Evolutionary conservation across 2,329 filamentous ascomycete genomes (phyloP).

Genomic region (Diplodia seriata): DNA sequence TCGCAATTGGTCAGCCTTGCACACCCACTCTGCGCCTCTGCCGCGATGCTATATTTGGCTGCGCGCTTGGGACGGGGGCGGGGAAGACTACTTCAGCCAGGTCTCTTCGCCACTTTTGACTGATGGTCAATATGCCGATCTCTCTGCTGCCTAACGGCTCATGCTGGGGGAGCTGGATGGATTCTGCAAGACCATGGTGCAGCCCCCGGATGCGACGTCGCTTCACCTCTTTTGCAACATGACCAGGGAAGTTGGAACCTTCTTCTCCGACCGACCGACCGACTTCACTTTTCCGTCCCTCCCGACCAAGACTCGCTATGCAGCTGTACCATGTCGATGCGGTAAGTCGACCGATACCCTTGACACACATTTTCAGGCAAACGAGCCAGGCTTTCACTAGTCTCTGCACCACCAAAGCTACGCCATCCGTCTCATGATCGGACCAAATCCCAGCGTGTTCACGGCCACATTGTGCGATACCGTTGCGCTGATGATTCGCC

Average conservation of each 20-base stretch:
- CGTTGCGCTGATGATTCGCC: neutral
- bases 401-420: neutral
- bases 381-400: neutral
- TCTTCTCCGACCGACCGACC: neutral
- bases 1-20: conserved; percentile 1
- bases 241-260: neutral
- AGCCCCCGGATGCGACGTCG: neutral
- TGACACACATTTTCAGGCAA: neutral
- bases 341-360: no score
- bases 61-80: no score
- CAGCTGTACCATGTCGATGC: no score
- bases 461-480: neutral
- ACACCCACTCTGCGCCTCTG: neutral
- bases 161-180: neutral
- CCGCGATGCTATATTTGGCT: neutral
- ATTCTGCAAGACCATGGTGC: neutral
- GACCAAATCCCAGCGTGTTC: neutral
- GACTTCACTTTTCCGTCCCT: neutral
- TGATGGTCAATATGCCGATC: neutral
- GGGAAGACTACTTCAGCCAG: neutral
- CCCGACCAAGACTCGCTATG: no score
- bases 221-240: neutral
- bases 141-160: neutral
- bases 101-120: neutral
- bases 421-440: neutral